Percentiles rank a stretch among this genome's conserved stretches.
Evolutionary conservation across 2,329 filamentous ascomycete species (phyloP).

Genomic region (Xylariales sp.): DNA sequence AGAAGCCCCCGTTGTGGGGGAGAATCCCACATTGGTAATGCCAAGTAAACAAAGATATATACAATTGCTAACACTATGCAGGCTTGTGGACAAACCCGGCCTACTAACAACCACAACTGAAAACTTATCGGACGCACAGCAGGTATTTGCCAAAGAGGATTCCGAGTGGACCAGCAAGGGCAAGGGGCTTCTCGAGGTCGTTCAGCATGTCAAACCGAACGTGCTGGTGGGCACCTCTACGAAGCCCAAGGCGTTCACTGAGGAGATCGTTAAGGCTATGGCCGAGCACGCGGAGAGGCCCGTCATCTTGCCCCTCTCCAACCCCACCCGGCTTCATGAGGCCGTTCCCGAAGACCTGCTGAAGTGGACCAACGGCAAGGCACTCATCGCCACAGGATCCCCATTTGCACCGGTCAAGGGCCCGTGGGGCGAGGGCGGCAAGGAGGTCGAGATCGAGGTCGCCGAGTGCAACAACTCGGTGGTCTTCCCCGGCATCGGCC

Average conservation of each 20-base stretch:
- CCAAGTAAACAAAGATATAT: no score
- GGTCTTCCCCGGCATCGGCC: constrained; percentile 80
- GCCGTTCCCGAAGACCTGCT: constrained; percentile 73
- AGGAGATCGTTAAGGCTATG: constrained; percentile 73
- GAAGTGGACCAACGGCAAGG: constrained; percentile 73
- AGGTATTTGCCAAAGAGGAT: constrained; percentile 60
- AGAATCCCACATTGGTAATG: no score
- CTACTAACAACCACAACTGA: constrained; percentile 63
- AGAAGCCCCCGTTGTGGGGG: background rate
- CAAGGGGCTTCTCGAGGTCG: constrained; percentile 58
- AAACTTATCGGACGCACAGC: constrained; percentile 62
- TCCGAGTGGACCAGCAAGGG: constrained; percentile 58
- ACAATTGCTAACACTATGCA: constrained; percentile 25
- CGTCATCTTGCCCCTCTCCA: constrained; percentile 78
- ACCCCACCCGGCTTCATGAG: constrained; percentile 81
- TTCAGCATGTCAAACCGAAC: constrained; percentile 71
- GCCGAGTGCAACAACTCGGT: constrained; percentile 89
- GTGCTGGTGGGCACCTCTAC: constrained; percentile 84
- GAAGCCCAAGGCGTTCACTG: constrained; percentile 68
- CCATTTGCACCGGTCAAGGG: constrained; percentile 72
- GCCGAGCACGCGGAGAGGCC: constrained; percentile 66
- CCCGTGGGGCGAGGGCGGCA: constrained; percentile 43
- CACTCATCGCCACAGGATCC: constrained; percentile 76
- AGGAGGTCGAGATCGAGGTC: constrained; percentile 40
- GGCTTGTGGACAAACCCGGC: constrained; percentile 78